Evolutionary conservation across 1,139 yeast species (phyloP).

Genomic region (Suhomyces bokatorum): DNA sequence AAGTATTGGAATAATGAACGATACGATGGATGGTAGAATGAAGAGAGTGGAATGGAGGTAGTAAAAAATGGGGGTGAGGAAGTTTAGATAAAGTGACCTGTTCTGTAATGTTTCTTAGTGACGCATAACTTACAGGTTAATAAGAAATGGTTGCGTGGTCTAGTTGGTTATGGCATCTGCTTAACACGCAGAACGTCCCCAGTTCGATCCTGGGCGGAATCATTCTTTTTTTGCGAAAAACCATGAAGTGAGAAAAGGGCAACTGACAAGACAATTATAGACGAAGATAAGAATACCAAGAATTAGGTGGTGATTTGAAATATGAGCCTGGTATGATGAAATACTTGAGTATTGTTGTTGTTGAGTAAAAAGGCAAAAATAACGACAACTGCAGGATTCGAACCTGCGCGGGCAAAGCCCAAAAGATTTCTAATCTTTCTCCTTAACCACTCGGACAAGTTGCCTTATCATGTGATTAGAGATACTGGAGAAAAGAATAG

Average conservation of each 20-base stretch:
- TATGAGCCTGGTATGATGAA: too few species aligned
- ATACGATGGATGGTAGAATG: not conserved
- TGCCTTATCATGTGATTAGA: slow-evolving; percentile 14
- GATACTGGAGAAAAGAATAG: too few species aligned
- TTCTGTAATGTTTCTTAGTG: too few species aligned
- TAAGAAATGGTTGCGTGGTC: slow-evolving; percentile 14
- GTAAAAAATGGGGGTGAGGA: not conserved
- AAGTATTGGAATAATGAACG: too few species aligned
- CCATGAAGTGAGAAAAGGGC: not conserved
- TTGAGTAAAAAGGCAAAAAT: slow-evolving; percentile 17
- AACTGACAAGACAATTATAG: not conserved
- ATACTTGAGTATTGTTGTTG: too few species aligned
- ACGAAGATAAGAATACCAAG: too few species aligned
- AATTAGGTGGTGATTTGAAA: too few species aligned
- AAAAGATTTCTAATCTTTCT: slow-evolving; percentile 41
- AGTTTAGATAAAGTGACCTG: not conserved
- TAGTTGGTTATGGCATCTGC: slow-evolving; percentile 57
- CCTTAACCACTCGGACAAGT: slow-evolving; percentile 42
- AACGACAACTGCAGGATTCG: slow-evolving; percentile 51
- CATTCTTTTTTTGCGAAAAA: slow-evolving; percentile 36
- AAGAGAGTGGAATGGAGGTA: too few species aligned
- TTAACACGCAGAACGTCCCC: slow-evolving; percentile 99
- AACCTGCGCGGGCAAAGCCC: slow-evolving; percentile 59
- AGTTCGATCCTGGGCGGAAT: slow-evolving; percentile 99
- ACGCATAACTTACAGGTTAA: too few species aligned